A percentile compares a stretch with the other conserved stretches of the same genome.
phyloP scores from a whole-genome alignment of 2,329 filamentous ascomycete genomes.

The Botrytis squamosa region DNA sequence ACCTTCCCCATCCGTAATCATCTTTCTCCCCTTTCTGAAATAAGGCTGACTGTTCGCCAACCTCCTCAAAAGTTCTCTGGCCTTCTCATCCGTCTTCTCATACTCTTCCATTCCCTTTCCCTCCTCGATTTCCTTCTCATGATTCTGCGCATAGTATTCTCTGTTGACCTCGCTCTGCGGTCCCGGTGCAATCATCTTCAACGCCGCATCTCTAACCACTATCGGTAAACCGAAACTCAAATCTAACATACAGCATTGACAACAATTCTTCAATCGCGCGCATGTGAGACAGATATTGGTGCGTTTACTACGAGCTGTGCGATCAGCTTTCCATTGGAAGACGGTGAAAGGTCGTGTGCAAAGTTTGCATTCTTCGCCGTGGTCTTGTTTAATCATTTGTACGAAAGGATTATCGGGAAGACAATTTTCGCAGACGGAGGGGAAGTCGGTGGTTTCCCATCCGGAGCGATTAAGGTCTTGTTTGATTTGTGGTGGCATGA shows the following conservation, averaged over 20 bases:
- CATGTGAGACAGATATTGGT: conserved; percentile 97
- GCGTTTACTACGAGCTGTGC: conserved; percentile 85
- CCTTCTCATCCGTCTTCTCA: conserved; percentile 96
- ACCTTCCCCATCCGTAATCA: conserved; percentile 46
- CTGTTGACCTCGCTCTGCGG: conserved; percentile 90
- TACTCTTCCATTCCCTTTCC: conserved; percentile 86
- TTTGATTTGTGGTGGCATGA: conserved; percentile 90
- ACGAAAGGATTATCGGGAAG: conserved; percentile 96
- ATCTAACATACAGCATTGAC: conserved; percentile 98
- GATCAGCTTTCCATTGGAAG: conserved; percentile 91
- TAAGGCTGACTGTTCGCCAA: conserved; percentile 93
- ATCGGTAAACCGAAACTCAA: conserved; percentile 93
- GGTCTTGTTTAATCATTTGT: conserved; percentile 97
- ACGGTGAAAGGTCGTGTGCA: conserved; percentile 96
- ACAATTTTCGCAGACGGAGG: conserved; percentile 86
- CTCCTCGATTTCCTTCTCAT: conserved; percentile 93
- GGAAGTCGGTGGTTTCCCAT: conserved; percentile 92
- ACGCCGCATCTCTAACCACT: conserved; percentile 87
- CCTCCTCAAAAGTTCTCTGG: conserved; percentile 78
- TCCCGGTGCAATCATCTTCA: conserved; percentile 96
- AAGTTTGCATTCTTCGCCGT: conserved; percentile 66
- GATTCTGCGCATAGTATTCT: conserved; percentile 97
- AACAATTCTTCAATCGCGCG: conserved; percentile 96
- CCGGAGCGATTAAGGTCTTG: conserved; percentile 93
- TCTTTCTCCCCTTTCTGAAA: conserved; percentile 79